phyloP scores from a whole-genome alignment of 2,329 filamentous ascomycete species.

The Hypocrella siamensis region DNA sequence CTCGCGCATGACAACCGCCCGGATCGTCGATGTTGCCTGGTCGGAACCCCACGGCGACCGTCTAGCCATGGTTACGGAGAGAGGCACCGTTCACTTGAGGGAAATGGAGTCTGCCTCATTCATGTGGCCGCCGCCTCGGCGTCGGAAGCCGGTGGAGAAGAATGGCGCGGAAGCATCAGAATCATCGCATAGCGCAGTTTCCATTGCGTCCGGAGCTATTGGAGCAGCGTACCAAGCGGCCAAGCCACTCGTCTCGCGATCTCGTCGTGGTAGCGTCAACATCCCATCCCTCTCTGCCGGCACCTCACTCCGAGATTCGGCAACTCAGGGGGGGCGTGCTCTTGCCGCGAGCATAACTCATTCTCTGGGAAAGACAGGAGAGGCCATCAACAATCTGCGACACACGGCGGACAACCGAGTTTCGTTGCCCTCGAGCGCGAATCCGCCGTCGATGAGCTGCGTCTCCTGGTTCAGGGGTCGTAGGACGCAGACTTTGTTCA shows the following conservation, averaged over 20 bases:
- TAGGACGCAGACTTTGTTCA: conserved; percentile 45
- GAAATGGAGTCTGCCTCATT: conserved; percentile 73
- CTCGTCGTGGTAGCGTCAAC: conserved; percentile 32
- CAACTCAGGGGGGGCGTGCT: conserved; percentile 54
- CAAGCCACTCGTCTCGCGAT: conserved; percentile 39
- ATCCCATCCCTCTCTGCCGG: conserved; percentile 16
- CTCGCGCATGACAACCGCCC: conserved; percentile 78
- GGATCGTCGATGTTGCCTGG: conserved; percentile 85
- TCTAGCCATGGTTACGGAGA: conserved; percentile 78
- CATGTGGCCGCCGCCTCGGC: conserved; percentile 66
- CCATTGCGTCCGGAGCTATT: conserved; percentile 54
- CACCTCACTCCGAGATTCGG: conserved; percentile 38
- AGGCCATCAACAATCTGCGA: conserved; percentile 51
- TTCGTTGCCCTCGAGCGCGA: conserved; percentile 43
- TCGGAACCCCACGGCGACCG: conserved; percentile 66
- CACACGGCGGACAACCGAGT: conserved; percentile 64
- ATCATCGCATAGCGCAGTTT: conserved; percentile 38
- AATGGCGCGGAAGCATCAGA: conserved; percentile 31
- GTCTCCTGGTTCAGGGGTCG: conserved; percentile 50
- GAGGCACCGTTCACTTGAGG: conserved; percentile 87
- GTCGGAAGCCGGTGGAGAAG: conserved; percentile 28
- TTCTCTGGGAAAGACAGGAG: conserved; percentile 59
- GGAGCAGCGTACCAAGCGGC: conserved; percentile 56
- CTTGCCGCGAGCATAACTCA: conserved; percentile 60
- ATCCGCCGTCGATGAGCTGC: conserved; percentile 39